A percentile compares a stretch with the other conserved stretches of the same genome.
Evolutionary conservation across 1,139 yeast genomes (phyloP).

Genomic region (Debaryomycetaceae sp.): DNA sequence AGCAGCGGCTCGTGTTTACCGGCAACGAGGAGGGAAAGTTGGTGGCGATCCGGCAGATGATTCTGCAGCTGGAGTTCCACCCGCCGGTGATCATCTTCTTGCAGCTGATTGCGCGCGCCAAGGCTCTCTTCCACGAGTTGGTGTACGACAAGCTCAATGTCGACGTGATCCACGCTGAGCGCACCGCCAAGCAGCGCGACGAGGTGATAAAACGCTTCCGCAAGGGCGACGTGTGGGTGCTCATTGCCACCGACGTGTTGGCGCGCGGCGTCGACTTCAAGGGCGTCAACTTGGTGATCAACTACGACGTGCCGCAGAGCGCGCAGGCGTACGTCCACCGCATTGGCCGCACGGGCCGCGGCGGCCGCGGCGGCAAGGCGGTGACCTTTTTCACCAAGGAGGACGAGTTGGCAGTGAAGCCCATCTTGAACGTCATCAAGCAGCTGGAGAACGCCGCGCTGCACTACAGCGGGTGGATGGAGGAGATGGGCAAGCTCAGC

Average conservation of each 20-base stretch:
- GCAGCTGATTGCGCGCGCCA: slow-evolving; percentile 90
- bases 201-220: slow-evolving; percentile 79
- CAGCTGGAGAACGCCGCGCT: slow-evolving; percentile 71
- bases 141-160: slow-evolving; percentile 88
- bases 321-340: slow-evolving; percentile 97
- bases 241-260: slow-evolving; percentile 92
- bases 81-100: slow-evolving; percentile 93
- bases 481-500: slow-evolving; percentile 62
- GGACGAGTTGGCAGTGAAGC: slow-evolving; percentile 70
- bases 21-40: slow-evolving; percentile 95
- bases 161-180: slow-evolving; percentile 94
- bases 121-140: slow-evolving; percentile 88
- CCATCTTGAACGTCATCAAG: slow-evolving; percentile 90
- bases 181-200: slow-evolving; percentile 86
- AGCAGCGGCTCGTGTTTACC: slow-evolving; percentile 79
- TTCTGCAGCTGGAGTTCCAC: slow-evolving; percentile 77
- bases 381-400: slow-evolving; percentile 92
- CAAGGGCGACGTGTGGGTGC: slow-evolving; percentile 90
- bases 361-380: slow-evolving; percentile 81
- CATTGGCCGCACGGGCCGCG: slow-evolving; percentile 98
- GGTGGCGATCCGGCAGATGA: slow-evolving; percentile 84
- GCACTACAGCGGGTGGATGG: slow-evolving; percentile 78
- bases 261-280: slow-evolving; percentile 97
- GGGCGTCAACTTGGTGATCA: slow-evolving; percentile 90
- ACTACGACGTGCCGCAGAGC: slow-evolving; percentile 92